These are phyloP conservation scores for Saccharomycopsis vini DNA, from an alignment of 805 yeast genomes.

Conservation along the genomic window DNA sequence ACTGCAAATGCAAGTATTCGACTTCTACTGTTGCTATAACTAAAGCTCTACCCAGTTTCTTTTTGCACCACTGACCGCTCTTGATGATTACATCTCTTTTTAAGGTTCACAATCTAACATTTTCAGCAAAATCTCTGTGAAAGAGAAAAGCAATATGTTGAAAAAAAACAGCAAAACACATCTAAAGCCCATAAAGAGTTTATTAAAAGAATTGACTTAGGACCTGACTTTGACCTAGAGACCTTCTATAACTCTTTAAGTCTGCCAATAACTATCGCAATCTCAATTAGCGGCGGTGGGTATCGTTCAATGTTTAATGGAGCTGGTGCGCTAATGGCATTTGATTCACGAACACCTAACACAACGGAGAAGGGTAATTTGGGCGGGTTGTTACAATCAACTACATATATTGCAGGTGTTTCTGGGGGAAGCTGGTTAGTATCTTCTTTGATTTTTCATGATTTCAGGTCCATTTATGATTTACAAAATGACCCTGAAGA, in stretches of 20 bases:
- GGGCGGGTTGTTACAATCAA: conserved; percentile 45
- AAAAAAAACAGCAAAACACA: conserved; percentile 1
- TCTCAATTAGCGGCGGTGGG: conserved; percentile 44
- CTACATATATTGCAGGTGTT: conserved; percentile 52
- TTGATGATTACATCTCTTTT: not conserved
- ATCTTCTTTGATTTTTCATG: conserved; percentile 35
- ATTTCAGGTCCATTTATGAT: conserved; percentile 53
- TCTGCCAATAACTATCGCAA: conserved; percentile 27
- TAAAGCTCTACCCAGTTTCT: not conserved
- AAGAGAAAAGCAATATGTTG: conserved; percentile 4
- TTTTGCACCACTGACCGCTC: too few relatives aligned
- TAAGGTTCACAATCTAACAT: not conserved
- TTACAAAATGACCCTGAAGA: conserved; percentile 36
- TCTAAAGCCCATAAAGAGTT: conserved; percentile 7
- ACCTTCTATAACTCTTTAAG: conserved; percentile 1
- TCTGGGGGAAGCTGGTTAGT: conserved; percentile 73
- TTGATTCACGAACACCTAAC: conserved; percentile 37
- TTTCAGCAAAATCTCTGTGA: conserved; percentile 10
- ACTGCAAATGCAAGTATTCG: conserved; percentile 9
- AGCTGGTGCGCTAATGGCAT: conserved; percentile 46
- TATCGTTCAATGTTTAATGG: conserved; percentile 52
- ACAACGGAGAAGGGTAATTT: conserved; percentile 27
- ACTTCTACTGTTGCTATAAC: not conserved
- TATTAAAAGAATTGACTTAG: conserved; percentile 1
- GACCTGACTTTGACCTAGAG: conserved; percentile 9